A percentile compares a stretch with the other conserved stretches of the same genome.
Conservation (phyloP, 148 eudicot species). For the Rhododendron mucronatum region DNA sequence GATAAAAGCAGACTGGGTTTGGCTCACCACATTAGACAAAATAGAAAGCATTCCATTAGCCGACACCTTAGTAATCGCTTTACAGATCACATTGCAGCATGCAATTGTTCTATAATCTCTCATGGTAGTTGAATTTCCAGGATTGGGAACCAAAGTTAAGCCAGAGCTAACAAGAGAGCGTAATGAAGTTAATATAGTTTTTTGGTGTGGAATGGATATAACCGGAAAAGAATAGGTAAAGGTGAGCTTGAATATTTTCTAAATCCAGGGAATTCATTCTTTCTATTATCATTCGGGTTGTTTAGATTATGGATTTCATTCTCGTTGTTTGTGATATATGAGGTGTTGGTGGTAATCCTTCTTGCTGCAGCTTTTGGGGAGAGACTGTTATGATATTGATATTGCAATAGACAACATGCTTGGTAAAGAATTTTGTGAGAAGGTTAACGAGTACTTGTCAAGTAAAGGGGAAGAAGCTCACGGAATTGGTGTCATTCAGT, state of each 20-base stretch:
- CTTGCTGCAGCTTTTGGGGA: slow-evolving; percentile 70
- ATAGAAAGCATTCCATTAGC: neutral
- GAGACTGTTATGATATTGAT: slow-evolving; percentile 93
- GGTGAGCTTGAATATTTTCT: neutral
- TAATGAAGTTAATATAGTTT: neutral
- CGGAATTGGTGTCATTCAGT: slow-evolving; percentile 75
- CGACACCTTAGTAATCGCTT: neutral
- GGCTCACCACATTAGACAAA: neutral
- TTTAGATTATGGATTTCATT: neutral
- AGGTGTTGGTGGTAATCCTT: neutral
- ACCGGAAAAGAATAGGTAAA: neutral
- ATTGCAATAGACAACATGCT: slow-evolving; percentile 86
- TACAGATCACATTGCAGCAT: neutral
- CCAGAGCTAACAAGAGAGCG: neutral
- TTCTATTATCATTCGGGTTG: neutral
- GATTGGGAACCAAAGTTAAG: neutral
- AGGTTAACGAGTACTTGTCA: slow-evolving; percentile 66
- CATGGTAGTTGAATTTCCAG: neutral
- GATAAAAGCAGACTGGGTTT: neutral
- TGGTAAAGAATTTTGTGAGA: slow-evolving; percentile 89
- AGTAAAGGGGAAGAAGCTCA: slow-evolving; percentile 65
- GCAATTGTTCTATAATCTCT: neutral
- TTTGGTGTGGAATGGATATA: neutral
- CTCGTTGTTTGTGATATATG: neutral
- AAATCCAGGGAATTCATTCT: neutral